Base-by-base conservation (phyloP, 805 yeast species). In the Hanseniaspora thailandica region DNA sequence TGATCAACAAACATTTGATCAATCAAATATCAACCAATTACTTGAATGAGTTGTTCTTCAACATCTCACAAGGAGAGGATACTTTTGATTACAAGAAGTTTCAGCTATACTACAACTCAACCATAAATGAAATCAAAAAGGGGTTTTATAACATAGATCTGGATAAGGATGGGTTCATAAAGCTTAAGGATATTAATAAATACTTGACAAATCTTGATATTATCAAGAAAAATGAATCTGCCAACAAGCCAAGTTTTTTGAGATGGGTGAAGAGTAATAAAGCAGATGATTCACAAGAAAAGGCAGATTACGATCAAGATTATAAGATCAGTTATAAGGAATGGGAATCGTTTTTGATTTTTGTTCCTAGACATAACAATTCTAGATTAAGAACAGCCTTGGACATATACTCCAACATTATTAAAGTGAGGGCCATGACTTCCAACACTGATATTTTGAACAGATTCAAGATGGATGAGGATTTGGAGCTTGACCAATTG, bases 321-420 rank as follows among this genome's bases (percentile, higher is more conserved):
- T 51, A 52, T 20, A 44, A 31, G 47, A 80, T 90, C 41, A 81
- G 93, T 0, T 86, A 78, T 62, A 87, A 87, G 50, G 90, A 90
- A 60, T 93, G 94, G 77, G 73, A 95, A 58, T 85, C 84, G 59
- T 85, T 86, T 47, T 68, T 90, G 26, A 66, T 89, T 48, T 77
- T 90, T 60, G 82, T 93, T 69, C 98, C 98, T 4, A 71, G 93
- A 48, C 68, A 78, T 20, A 74, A 80, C 56, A 94, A 93, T 2
- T 82, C 90, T 5, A 71, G 93, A 62, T 80, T 80, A 57, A 76
- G 77, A 60, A 83, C 96, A 0, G 96, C 96, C 5, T 90, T 81
- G 65, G 74, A 77, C 44, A 86, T 81, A 64, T 82, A 61, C 51
- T 30, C 46, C 28, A 47, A 41, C 39, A 47, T 53, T 10, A 20